Conservation (phyloP, 1,139 yeast genomes). For the Eremothecium gossypii region DNA sequence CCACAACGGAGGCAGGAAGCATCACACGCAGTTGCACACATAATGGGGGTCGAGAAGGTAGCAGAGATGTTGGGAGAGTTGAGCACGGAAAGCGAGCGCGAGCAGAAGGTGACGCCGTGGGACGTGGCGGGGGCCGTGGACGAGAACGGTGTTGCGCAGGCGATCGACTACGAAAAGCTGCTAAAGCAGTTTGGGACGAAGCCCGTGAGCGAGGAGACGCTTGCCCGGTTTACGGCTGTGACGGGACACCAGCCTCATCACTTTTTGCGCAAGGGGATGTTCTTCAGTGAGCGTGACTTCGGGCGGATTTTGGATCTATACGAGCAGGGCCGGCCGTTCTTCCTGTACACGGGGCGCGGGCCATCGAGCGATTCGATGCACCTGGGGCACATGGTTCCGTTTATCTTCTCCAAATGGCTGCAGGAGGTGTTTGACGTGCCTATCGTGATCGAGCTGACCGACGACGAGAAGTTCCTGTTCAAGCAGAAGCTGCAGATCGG, state of each 20-base stretch:
- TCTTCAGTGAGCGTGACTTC: constrained; percentile 89
- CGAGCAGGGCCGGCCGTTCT: constrained; percentile 92
- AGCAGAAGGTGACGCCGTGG: constrained; percentile 90
- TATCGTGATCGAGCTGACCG: constrained; percentile 90
- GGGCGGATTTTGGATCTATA: constrained; percentile 70
- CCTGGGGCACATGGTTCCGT: constrained; percentile 95
- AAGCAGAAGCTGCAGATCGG: constrained; percentile 82
- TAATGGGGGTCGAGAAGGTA: too few species aligned
- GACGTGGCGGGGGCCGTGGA: constrained; percentile 98
- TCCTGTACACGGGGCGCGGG: constrained; percentile 95
- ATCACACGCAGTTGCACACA: too few species aligned
- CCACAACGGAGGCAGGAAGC: too few species aligned
- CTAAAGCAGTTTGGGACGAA: constrained; percentile 83
- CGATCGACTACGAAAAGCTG: constrained; percentile 83
- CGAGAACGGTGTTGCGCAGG: constrained; percentile 72
- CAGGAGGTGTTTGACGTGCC: constrained; percentile 98
- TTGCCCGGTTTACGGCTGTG: constrained; percentile 63
- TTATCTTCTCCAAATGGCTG: constrained; percentile 92
- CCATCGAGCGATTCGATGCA: constrained; percentile 95
- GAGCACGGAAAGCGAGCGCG: constrained; percentile 20
- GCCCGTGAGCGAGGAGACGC: constrained; percentile 58
- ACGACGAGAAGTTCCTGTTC: constrained; percentile 94
- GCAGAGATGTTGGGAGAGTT: too few species aligned
- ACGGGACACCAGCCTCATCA: constrained; percentile 95
- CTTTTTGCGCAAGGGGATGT: constrained; percentile 80